Base-by-base conservation (phyloP, 2,329 filamentous ascomycete genomes). In the Metarhizium anisopliae region DNA sequence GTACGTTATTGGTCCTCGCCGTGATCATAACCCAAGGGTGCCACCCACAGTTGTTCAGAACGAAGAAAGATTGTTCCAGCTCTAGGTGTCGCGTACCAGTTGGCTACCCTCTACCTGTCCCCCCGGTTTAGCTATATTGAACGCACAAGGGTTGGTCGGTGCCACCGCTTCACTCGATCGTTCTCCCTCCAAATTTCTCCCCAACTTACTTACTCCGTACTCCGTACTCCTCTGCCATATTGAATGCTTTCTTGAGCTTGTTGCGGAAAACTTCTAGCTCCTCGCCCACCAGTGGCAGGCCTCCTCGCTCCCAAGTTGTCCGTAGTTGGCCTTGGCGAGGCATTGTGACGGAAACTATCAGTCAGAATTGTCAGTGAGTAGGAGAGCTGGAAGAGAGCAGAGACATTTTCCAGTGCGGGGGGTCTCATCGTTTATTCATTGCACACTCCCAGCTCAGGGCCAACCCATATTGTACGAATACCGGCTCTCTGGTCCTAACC, bases 381-480 rank as follows among this genome's bases (percentile, higher is more conserved):
- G 59, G 45, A 61, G 59, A 54, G 53, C 60, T 54, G 57, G 56
- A 58, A 59, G 53, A 11, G 32, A 35, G 3, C 32, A 62, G 57
- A 63, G 60, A 63, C 62, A 57, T 55, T 52, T 51, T 29, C 47
- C 51, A 42, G 61, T 55, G 61, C 57, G 58, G 59, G 52, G 20
- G 36, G 47, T 43, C 38, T 54, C 47, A 40, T 50, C 40, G 29
- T 50, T 50, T 52, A 51, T 56, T 51, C 13, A 54, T 52, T 55
- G 50, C 32, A 38, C 54, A 55, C 51, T 54, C 54, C 57, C 49
- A 49, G 54, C 54, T 40, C 32, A 47, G 50, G 54, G 51, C 56
- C 58, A 56, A 53, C 59, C 56, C 40, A 51, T 40, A 36, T 13
- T 13, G 35, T 56, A 43, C 55, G 47, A 49, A 53, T 57, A 53